A percentile compares a stretch with the other conserved stretches of the same genome.
Conservation (phyloP, 257 asterid species). For the Leonotis leonurus region DNA sequence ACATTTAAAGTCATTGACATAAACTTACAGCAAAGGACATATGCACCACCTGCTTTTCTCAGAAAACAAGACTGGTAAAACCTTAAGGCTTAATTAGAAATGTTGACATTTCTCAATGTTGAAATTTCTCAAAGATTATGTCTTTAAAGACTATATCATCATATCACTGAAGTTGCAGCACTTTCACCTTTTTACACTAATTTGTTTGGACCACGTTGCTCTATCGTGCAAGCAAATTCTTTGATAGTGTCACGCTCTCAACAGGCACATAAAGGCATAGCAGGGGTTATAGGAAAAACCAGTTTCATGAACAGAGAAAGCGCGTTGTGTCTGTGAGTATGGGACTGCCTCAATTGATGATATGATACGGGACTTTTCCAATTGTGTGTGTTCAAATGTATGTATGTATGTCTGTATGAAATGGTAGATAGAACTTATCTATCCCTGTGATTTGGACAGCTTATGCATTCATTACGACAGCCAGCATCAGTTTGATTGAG, state of each 20-base stretch:
- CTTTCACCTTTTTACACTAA: background rate
- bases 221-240: background rate
- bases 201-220: background rate
- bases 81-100: background rate
- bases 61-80: background rate
- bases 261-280: background rate
- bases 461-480: background rate
- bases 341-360: background rate
- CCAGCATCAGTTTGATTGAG: background rate
- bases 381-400: background rate
- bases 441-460: background rate
- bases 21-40: background rate
- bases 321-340: too few relatives aligned
- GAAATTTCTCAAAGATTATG: background rate
- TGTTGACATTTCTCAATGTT: background rate
- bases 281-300: background rate
- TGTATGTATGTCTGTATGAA: background rate
- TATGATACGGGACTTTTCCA: background rate
- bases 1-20: background rate
- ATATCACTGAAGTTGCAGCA: constrained; percentile 6
- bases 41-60: too few relatives aligned
- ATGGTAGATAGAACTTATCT: background rate
- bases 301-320: background rate
- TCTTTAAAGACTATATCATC: background rate
- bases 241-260: background rate